Conservation (phyloP, 139 green algal genomes). For the Chlamydomonas sp. region DNA sequence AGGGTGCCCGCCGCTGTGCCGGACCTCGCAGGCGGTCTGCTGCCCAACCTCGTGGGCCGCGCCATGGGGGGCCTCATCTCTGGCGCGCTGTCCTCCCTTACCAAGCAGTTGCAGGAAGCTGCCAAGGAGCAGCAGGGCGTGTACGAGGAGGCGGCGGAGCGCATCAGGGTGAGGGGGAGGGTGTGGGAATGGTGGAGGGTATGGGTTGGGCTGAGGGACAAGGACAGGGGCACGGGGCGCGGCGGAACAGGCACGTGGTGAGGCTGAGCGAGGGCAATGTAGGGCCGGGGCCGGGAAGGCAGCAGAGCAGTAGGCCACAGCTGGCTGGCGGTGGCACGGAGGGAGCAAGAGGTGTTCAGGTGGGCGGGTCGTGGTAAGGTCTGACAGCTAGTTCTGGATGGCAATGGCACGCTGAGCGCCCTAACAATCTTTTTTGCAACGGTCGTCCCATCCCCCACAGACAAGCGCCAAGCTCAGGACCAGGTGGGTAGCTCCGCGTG, state of each 20-base stretch:
- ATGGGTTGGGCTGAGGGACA: background rate
- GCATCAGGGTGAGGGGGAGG: background rate
- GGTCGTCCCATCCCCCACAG: background rate
- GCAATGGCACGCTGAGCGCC: too few relatives aligned
- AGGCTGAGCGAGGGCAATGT: too few relatives aligned
- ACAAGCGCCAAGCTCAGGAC: slow-evolving; percentile 5
- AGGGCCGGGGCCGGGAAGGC: too few relatives aligned
- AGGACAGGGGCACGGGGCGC: too few relatives aligned
- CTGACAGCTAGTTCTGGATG: background rate
- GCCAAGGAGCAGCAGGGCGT: slow-evolving; percentile 9
- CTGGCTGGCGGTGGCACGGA: too few relatives aligned
- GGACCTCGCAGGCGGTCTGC: slow-evolving; percentile 4
- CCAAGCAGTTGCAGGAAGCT: slow-evolving; percentile 15
- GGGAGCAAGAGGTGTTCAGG: too few relatives aligned
- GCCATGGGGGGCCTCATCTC: slow-evolving; percentile 19
- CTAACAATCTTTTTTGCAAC: too few relatives aligned
- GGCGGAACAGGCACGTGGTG: too few relatives aligned
- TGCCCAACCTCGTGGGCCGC: slow-evolving; percentile 33
- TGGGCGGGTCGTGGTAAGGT: background rate
- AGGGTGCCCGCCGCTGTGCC: background rate
- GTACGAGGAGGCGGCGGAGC: slow-evolving; percentile 27
- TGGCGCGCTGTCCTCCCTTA: background rate
- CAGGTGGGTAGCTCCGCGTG: background rate
- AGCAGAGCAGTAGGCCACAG: too few relatives aligned
- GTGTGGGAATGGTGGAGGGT: background rate